Conservation (phyloP, 2,329 filamentous ascomycete genomes). For the Zasmidium angulare region DNA sequence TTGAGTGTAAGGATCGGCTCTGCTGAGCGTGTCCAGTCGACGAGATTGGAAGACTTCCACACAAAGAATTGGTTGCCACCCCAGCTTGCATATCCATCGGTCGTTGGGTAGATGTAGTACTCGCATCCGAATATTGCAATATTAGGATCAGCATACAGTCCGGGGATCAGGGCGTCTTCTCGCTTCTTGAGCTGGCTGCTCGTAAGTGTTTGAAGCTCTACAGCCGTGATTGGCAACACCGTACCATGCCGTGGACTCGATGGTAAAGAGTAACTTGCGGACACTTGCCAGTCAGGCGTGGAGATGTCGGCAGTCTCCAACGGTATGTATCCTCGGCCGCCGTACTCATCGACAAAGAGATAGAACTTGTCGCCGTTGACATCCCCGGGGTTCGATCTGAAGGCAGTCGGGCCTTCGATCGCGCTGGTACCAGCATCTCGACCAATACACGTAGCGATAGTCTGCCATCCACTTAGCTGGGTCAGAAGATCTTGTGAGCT, state of each 20-base stretch:
- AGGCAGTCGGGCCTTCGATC: conserved; percentile 55
- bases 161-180: conserved; percentile 19
- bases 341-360: conserved; percentile 57
- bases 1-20: conserved; percentile 49
- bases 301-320: conserved; percentile 53
- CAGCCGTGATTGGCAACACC: conserved; percentile 52
- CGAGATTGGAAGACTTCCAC: conserved; percentile 49
- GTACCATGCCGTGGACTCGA: conserved; percentile 55
- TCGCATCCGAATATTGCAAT: conserved; percentile 45
- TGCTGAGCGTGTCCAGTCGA: conserved; percentile 43
- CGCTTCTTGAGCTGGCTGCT: conserved; percentile 13
- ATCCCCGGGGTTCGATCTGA: conserved; percentile 53
- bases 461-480: conserved; percentile 45
- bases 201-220: conserved; percentile 37
- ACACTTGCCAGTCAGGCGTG: conserved; percentile 51
- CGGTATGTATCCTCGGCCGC: conserved; percentile 53
- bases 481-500: conserved; percentile 45
- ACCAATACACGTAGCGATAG: conserved; percentile 52
- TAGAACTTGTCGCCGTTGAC: conserved; percentile 55
- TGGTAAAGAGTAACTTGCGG: conserved; percentile 48
- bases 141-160: conserved; percentile 46
- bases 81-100: conserved; percentile 49
- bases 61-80: conserved; percentile 49
- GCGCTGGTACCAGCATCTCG: conserved; percentile 48
- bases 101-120: conserved; percentile 52